These are phyloP conservation scores for Tolypocladium amazonense DNA, from an alignment of 2,329 filamentous ascomycete species.

Conservation along the genomic window DNA sequence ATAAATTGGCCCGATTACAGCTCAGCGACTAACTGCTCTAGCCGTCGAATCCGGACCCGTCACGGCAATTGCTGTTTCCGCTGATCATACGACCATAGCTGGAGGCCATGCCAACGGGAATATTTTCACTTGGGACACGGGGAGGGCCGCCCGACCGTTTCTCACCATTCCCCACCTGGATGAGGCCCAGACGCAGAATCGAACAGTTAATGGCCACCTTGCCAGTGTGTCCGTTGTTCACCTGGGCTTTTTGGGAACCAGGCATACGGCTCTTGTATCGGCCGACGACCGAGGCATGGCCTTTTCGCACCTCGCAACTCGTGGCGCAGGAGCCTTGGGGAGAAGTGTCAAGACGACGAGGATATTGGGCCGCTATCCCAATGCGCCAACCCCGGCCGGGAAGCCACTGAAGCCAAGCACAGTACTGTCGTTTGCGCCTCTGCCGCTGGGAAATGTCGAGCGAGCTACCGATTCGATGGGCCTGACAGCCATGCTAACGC, in stretches of 20 bases:
- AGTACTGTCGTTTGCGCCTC: constrained; percentile 79
- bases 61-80: constrained; percentile 80
- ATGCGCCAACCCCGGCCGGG: constrained; percentile 48
- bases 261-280: constrained; percentile 89
- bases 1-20: not conserved
- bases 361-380: constrained; percentile 84
- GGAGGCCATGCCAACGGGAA: constrained; percentile 81
- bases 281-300: constrained; percentile 95
- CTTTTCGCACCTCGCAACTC: constrained; percentile 89
- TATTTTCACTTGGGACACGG: constrained; percentile 96
- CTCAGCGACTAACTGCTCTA: constrained; percentile 27
- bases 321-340: constrained; percentile 78
- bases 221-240: constrained; percentile 71
- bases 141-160: constrained; percentile 73
- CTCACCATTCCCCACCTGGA: constrained; percentile 74
- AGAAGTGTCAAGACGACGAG: constrained; percentile 81
- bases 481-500: constrained; percentile 88
- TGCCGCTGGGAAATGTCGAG: constrained; percentile 91
- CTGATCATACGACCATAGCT: constrained; percentile 85
- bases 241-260: constrained; percentile 86
- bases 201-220: constrained; percentile 72
- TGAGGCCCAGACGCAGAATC: constrained; percentile 49
- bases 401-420: constrained; percentile 83
- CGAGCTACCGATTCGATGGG: constrained; percentile 80
- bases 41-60: constrained; percentile 85